Evolutionary conservation across 1,139 yeast species (phyloP).

Genomic region (Trichomonascaceae sp.): DNA sequence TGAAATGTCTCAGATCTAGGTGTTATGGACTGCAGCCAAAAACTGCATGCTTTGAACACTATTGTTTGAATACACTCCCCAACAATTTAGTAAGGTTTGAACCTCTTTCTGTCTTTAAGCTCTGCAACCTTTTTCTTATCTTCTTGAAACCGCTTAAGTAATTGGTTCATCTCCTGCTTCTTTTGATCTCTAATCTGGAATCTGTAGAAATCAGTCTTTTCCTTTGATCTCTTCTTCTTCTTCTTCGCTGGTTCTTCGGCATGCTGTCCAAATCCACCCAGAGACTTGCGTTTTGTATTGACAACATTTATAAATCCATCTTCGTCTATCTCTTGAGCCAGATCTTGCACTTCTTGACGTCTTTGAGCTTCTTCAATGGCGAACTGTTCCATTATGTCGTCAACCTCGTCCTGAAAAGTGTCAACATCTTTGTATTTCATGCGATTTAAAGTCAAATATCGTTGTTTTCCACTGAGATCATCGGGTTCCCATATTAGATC

Average conservation of each 20-base stretch:
- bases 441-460: constrained; percentile 27
- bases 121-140: constrained; percentile 81
- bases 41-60: no score
- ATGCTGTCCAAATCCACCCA: constrained; percentile 34
- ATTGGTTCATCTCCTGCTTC: constrained; percentile 85
- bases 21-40: no score
- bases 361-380: constrained; percentile 66
- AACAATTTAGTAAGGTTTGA: constrained; percentile 64
- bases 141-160: constrained; percentile 73
- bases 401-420: constrained; percentile 45
- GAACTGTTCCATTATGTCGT: constrained; percentile 58
- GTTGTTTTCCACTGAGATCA: constrained; percentile 29
- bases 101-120: constrained; percentile 75
- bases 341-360: constrained; percentile 46
- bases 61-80: not conserved
- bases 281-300: constrained; percentile 74
- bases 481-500: constrained; percentile 13
- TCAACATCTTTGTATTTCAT: constrained; percentile 41
- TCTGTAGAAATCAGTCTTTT: constrained; percentile 87
- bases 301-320: constrained; percentile 93
- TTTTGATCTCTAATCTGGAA: constrained; percentile 93
- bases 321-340: constrained; percentile 55
- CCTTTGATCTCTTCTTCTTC: constrained; percentile 62
- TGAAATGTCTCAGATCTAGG: no score
- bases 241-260: constrained; percentile 37